These are phyloP conservation scores for Talaromyces atroroseus DNA, from an alignment of 2,329 filamentous ascomycete species.

Conservation along the genomic window DNA sequence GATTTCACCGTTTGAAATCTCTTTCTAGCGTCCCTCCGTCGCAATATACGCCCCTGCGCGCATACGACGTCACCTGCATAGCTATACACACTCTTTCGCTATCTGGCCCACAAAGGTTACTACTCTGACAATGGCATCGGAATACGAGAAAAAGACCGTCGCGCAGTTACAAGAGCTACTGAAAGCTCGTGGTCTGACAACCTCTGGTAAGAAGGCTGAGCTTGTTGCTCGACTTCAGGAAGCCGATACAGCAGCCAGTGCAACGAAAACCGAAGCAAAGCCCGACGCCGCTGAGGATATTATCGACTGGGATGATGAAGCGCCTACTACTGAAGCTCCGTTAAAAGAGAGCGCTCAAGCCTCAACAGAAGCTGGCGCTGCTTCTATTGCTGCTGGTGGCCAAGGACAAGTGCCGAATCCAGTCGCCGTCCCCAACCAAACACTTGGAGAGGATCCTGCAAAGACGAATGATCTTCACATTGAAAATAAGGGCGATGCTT, in stretches of 20 bases:
- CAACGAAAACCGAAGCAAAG: conserved; percentile 19
- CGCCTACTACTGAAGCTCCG: conserved; percentile 24
- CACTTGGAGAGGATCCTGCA: conserved; percentile 32
- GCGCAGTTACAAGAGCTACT: conserved; percentile 46
- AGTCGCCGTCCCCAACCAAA: conserved; percentile 36
- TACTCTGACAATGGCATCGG: conserved; percentile 29
- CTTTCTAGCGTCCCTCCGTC: conserved; percentile 3
- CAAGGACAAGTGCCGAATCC: conserved; percentile 35
- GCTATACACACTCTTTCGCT: neutral
- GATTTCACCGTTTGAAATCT: neutral
- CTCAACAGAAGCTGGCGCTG: conserved; percentile 27
- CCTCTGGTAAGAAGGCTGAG: conserved; percentile 47
- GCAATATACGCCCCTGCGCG: conserved; percentile 7
- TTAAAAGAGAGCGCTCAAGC: conserved; percentile 24
- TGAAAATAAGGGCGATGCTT: conserved; percentile 22
- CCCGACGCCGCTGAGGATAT: conserved; percentile 36
- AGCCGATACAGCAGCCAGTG: conserved; percentile 28
- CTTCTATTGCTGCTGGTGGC: conserved; percentile 34
- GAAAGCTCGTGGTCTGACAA: conserved; percentile 43
- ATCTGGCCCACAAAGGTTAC: neutral
- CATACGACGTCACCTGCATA: conserved; percentile 3
- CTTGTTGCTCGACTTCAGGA: conserved; percentile 44
- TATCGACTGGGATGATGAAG: conserved; percentile 42
- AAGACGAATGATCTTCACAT: conserved; percentile 35
- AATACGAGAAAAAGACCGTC: conserved; percentile 48